These are phyloP conservation scores for Datura wrightii DNA, from an alignment of 257 asterid genomes.

Conservation along the genomic window DNA sequence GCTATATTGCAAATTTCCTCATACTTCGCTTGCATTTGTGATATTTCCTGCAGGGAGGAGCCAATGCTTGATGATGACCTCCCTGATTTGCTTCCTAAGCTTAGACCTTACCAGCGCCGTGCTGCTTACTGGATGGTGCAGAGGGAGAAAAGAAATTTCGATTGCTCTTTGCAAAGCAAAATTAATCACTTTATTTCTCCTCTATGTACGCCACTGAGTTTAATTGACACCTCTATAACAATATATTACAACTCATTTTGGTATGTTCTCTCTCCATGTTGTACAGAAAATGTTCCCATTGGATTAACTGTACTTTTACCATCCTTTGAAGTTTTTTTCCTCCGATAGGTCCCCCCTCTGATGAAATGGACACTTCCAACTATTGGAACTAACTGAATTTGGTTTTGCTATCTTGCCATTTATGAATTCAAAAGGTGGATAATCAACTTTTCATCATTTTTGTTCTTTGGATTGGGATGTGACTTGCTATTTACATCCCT, in stretches of 20 bases:
- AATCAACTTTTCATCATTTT: background rate
- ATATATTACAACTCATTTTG: constrained; percentile 92
- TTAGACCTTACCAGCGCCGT: constrained; percentile 96
- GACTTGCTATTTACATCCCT: constrained; percentile 19
- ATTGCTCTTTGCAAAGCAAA: constrained; percentile 48
- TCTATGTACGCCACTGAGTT: constrained; percentile 73
- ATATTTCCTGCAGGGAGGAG: constrained; percentile 60
- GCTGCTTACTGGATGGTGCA: constrained; percentile 98
- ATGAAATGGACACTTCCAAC: constrained; percentile 23
- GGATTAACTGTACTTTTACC: constrained; percentile 16
- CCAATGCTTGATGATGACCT: constrained; percentile 76
- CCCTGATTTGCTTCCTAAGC: constrained; percentile 82
- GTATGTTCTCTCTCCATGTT: constrained; percentile 46
- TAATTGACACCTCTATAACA: constrained; percentile 66
- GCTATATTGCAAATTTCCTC: constrained; percentile 20
- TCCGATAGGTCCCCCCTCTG: background rate
- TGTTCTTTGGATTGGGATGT: constrained; percentile 18
- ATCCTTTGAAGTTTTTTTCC: constrained; percentile 21
- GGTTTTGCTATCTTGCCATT: constrained; percentile 2
- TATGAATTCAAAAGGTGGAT: constrained; percentile 12
- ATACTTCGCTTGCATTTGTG: constrained; percentile 34
- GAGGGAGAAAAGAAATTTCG: constrained; percentile 72
- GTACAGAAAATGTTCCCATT: constrained; percentile 13
- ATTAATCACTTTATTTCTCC: constrained; percentile 65
- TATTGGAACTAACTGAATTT: background rate